Evolutionary conservation across 306 rosid genomes (phyloP).

Genomic region (Medicago ruthenica): DNA sequence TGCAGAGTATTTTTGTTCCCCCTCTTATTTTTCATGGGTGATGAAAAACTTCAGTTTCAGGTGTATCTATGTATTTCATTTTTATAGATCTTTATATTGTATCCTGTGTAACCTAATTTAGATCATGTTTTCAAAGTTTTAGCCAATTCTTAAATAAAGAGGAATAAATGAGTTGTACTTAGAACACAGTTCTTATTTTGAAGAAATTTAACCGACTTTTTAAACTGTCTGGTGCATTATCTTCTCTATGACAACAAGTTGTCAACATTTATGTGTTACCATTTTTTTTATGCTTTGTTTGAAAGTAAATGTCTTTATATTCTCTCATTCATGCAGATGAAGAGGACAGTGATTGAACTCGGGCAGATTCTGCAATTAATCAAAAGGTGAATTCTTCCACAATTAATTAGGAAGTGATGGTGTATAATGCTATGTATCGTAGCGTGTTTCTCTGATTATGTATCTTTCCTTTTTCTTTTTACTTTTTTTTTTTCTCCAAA

Average conservation of each 20-base stretch:
- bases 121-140: not conserved
- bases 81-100: conserved; percentile 7
- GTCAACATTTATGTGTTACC: conserved; percentile 18
- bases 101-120: conserved; percentile 5
- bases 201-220: not conserved
- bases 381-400: conserved; percentile 22
- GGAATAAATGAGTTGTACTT: conserved; percentile 29
- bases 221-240: conserved; percentile 8
- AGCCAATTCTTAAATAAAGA: conserved; percentile 7
- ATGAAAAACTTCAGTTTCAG: conserved; percentile 30
- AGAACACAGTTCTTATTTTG: not conserved
- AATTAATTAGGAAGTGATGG: conserved; percentile 29
- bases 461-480: not conserved
- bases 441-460: conserved; percentile 1
- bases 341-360: conserved; percentile 67
- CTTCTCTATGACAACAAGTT: conserved; percentile 13
- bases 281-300: conserved; percentile 9
- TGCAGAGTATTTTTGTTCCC: not conserved
- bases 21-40: conserved; percentile 4
- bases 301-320: conserved; percentile 28
- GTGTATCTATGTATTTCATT: conserved; percentile 17
- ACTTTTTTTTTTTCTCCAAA: not conserved
- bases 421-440: conserved; percentile 41
- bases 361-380: conserved; percentile 23
- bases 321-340: conserved; percentile 56